phyloP scores from a whole-genome alignment of 2,329 filamentous ascomycete genomes.

The Fusarium goolgardi region DNA sequence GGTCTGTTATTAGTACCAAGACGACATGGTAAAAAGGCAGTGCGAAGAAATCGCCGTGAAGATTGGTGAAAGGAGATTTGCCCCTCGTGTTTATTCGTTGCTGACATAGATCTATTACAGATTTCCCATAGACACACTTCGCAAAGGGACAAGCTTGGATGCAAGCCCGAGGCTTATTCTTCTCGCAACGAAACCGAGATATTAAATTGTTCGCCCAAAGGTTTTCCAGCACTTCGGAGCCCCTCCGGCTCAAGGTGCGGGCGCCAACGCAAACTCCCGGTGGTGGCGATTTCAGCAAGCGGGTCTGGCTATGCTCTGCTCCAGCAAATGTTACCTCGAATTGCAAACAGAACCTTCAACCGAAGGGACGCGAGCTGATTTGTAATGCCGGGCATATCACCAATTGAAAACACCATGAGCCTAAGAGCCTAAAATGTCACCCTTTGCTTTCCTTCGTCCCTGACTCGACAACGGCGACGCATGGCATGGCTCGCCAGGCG shows the following conservation, averaged over 20 bases:
- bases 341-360: conserved; percentile 8
- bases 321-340: conserved; percentile 6
- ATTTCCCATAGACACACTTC: conserved; percentile 13
- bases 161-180: conserved; percentile 22
- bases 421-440: neutral
- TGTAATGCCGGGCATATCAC: conserved; percentile 31
- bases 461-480: neutral
- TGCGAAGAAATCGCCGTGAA: neutral
- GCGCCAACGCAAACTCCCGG: conserved; percentile 24
- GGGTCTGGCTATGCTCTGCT: conserved; percentile 1
- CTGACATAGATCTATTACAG: conserved; percentile 27
- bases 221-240: conserved; percentile 11
- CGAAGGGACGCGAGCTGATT: conserved; percentile 18
- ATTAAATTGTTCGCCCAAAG: neutral
- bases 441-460: neutral
- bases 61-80: conserved; percentile 3
- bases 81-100: conserved; percentile 21
- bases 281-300: conserved; percentile 32
- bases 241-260: neutral
- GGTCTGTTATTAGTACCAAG: conserved; percentile 1
- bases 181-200: conserved; percentile 27
- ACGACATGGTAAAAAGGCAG: neutral
- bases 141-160: conserved; percentile 1
- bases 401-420: conserved; percentile 15
- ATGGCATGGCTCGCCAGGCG: neutral